A percentile compares a stretch with the other conserved stretches of the same genome.
These are phyloP conservation scores for Boletus hoseneyae DNA, from an alignment of 1,284 basidiomycete genomes.

Conservation along the genomic window DNA sequence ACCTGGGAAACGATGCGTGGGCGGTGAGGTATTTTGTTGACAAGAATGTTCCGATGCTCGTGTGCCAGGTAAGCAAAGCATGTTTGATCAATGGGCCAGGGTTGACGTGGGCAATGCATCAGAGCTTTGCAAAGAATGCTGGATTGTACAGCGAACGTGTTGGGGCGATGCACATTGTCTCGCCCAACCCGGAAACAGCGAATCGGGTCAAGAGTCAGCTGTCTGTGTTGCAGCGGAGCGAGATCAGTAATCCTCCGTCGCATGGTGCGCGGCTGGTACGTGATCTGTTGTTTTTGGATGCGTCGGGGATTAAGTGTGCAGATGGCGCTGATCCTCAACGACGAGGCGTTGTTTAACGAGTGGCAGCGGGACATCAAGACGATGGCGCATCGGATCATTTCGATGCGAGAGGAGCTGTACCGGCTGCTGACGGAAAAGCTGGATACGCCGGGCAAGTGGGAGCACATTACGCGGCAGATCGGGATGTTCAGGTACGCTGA, in stretches of 20 bases:
- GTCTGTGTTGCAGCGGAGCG: constrained; percentile 82
- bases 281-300: constrained; percentile 4
- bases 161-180: constrained; percentile 80
- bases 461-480: constrained; percentile 87
- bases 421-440: constrained; percentile 77
- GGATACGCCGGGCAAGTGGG: constrained; percentile 91
- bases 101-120: constrained; percentile 21
- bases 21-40: constrained; percentile 77
- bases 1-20: constrained; percentile 73
- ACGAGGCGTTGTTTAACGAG: constrained; percentile 68
- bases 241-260: constrained; percentile 92
- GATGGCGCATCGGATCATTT: constrained; percentile 91
- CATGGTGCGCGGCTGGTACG: constrained; percentile 86
- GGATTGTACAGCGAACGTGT: constrained; percentile 91
- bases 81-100: background rate
- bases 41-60: constrained; percentile 71
- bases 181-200: constrained; percentile 60
- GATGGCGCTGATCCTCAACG: constrained; percentile 79
- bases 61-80: constrained; percentile 72
- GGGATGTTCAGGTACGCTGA: constrained; percentile 83
- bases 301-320: constrained; percentile 28
- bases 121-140: constrained; percentile 97
- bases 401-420: constrained; percentile 83
- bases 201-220: constrained; percentile 79
- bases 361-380: constrained; percentile 91